A percentile compares a stretch with the other conserved stretches of the same genome.
phyloP scores from a whole-genome alignment of 2,329 filamentous ascomycete species.

The Blastomyces parvus region DNA sequence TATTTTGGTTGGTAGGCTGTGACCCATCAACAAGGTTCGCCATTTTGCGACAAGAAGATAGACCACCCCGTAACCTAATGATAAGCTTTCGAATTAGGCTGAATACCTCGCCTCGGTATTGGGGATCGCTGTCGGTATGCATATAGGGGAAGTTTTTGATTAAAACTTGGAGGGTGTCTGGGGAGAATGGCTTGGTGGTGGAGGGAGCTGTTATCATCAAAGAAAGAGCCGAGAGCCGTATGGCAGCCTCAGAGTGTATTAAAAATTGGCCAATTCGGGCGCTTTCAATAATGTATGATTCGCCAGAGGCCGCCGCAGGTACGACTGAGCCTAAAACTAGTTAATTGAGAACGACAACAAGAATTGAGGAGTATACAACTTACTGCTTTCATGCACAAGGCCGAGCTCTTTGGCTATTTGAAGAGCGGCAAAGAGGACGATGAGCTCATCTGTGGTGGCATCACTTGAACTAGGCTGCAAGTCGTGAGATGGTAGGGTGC shows the following conservation, averaged over 20 bases:
- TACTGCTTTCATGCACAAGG: constrained; percentile 58
- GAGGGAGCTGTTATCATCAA: constrained; percentile 67
- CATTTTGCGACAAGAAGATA: constrained; percentile 30
- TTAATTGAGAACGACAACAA: background rate
- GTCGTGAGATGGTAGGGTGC: constrained; percentile 45
- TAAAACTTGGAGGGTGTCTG: constrained; percentile 53
- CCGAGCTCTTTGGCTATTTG: constrained; percentile 62
- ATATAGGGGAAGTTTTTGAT: constrained; percentile 57
- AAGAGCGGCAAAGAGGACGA: constrained; percentile 57
- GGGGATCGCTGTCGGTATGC: constrained; percentile 76
- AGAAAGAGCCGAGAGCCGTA: constrained; percentile 71
- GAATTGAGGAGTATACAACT: constrained; percentile 13
- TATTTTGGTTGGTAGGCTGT: background rate
- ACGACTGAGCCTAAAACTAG: background rate
- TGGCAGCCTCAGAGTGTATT: constrained; percentile 47
- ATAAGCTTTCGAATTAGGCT: constrained; percentile 66
- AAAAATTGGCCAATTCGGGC: constrained; percentile 31
- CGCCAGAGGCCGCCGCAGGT: background rate
- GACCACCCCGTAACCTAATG: constrained; percentile 60
- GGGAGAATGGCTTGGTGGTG: constrained; percentile 62
- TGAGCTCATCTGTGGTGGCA: constrained; percentile 45
- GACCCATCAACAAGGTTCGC: background rate
- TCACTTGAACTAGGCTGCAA: constrained; percentile 39
- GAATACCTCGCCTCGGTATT: constrained; percentile 72
- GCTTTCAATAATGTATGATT: constrained; percentile 27